A percentile compares a stretch with the other conserved stretches of the same genome.
These are phyloP conservation scores for Boletus subcaerulescens DNA, from an alignment of 768 basidiomycete species.

Conservation along the genomic window DNA sequence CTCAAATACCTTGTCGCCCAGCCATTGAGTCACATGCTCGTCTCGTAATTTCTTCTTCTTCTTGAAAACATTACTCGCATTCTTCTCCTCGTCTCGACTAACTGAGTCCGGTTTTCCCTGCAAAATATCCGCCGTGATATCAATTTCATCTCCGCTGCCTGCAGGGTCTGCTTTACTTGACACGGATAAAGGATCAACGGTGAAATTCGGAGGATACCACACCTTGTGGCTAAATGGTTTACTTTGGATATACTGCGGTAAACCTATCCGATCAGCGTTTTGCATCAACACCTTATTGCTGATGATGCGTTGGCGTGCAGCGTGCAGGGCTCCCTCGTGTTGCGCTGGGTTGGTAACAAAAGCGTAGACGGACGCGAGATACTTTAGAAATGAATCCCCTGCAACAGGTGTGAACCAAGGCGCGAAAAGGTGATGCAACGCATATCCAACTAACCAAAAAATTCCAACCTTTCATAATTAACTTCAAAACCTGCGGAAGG, in stretches of 20 bases:
- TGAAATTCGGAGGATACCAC: constrained; percentile 59
- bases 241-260: constrained; percentile 72
- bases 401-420: constrained; percentile 8
- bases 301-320: constrained; percentile 64
- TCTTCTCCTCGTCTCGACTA: constrained; percentile 12
- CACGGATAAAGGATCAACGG: constrained; percentile 22
- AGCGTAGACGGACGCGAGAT: constrained; percentile 67
- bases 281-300: constrained; percentile 66
- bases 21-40: constrained; percentile 47
- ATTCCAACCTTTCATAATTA: constrained; percentile 83
- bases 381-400: constrained; percentile 85
- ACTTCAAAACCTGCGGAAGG: constrained; percentile 67
- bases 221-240: constrained; percentile 63
- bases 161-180: constrained; percentile 19
- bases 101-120: constrained; percentile 10
- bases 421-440: constrained; percentile 20
- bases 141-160: constrained; percentile 32
- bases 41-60: constrained; percentile 44
- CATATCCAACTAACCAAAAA: constrained; percentile 65
- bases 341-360: constrained; percentile 66
- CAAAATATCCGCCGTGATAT: constrained; percentile 8
- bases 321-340: constrained; percentile 67
- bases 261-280: constrained; percentile 52
- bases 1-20: constrained; percentile 71
- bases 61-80: constrained; percentile 7